Evolutionary conservation across 495 filamentous ascomycete species (phyloP).

Genomic region (Aspergillus conjunctus): DNA sequence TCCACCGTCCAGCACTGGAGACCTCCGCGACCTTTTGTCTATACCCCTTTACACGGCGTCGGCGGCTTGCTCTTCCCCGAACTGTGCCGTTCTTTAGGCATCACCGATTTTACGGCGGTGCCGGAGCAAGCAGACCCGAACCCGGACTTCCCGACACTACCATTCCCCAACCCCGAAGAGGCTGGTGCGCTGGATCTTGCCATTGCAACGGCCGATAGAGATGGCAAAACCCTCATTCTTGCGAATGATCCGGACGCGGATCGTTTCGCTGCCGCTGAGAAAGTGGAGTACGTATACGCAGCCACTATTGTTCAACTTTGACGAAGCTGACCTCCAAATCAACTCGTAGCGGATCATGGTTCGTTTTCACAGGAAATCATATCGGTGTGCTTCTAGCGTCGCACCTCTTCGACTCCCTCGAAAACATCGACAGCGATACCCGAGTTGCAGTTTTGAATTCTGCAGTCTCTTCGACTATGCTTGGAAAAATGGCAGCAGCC

Average conservation of each 20-base stretch:
- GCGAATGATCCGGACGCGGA: slow-evolving; percentile 76
- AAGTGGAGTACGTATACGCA: slow-evolving; percentile 44
- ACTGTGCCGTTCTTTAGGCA: slow-evolving; percentile 47
- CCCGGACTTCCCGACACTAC: slow-evolving; percentile 70
- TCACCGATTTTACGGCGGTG: slow-evolving; percentile 48
- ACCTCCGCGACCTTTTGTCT: slow-evolving; percentile 54
- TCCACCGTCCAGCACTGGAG: slow-evolving; percentile 38
- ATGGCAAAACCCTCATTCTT: slow-evolving; percentile 55
- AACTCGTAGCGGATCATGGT: slow-evolving; percentile 51
- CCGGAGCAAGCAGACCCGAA: slow-evolving; percentile 58
- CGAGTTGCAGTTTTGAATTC: slow-evolving; percentile 60
- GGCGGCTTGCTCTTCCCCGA: slow-evolving; percentile 54
- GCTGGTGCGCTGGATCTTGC: slow-evolving; percentile 68
- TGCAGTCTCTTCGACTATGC: slow-evolving; percentile 69
- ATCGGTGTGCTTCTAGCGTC: slow-evolving; percentile 65
- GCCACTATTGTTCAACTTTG: background rate
- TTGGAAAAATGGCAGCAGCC: slow-evolving; percentile 57
- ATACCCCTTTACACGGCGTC: slow-evolving; percentile 73
- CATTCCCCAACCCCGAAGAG: slow-evolving; percentile 75
- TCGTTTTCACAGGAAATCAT: slow-evolving; percentile 70
- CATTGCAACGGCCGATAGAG: slow-evolving; percentile 54
- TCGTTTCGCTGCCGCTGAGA: slow-evolving; percentile 68
- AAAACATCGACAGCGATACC: slow-evolving; percentile 28
- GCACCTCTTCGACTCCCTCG: slow-evolving; percentile 54
- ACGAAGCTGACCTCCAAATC: background rate